phyloP scores from a whole-genome alignment of 192 early-diverging fungal species.

The Coemansia erecta region DNA sequence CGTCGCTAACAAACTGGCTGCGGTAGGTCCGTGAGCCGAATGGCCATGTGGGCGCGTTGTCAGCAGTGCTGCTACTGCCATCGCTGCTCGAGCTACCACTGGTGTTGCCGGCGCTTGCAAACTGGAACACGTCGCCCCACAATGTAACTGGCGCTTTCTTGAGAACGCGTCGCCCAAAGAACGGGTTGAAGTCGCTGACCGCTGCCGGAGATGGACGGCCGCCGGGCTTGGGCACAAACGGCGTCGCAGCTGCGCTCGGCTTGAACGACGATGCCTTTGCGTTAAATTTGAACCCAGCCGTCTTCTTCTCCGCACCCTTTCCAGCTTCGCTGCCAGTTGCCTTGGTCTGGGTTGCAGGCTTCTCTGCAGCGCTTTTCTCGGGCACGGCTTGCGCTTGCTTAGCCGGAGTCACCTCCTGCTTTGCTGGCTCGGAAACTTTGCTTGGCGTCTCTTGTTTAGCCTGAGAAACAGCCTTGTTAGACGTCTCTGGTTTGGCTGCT shows the following conservation, averaged over 20 bases:
- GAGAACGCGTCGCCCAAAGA: constrained; percentile 46
- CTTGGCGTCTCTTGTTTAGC: neutral
- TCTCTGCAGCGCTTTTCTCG: neutral
- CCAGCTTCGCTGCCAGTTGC: constrained; percentile 8
- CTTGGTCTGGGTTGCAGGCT: neutral
- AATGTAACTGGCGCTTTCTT: constrained; percentile 28
- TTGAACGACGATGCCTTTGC: constrained; percentile 74
- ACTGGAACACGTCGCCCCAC: constrained; percentile 43
- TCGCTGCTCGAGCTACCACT: neutral
- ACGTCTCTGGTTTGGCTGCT: neutral
- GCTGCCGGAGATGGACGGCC: constrained; percentile 38
- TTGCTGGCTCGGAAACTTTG: neutral
- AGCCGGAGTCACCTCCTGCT: neutral
- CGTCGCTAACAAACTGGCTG: constrained; percentile 44
- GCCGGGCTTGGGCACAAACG: constrained; percentile 66
- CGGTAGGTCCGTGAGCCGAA: constrained; percentile 48
- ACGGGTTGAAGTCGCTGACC: constrained; percentile 33
- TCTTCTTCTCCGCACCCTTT: constrained; percentile 21
- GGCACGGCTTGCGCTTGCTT: neutral
- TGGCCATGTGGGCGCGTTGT: constrained; percentile 43
- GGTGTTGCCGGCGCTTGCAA: neutral
- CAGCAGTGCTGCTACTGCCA: neutral
- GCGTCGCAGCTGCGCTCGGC: constrained; percentile 66
- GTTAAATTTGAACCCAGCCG: constrained; percentile 62
- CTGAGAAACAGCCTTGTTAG: neutral